Base-by-base conservation (phyloP, 2,329 filamentous ascomycete genomes). In the Neofusicoccum ribis region DNA sequence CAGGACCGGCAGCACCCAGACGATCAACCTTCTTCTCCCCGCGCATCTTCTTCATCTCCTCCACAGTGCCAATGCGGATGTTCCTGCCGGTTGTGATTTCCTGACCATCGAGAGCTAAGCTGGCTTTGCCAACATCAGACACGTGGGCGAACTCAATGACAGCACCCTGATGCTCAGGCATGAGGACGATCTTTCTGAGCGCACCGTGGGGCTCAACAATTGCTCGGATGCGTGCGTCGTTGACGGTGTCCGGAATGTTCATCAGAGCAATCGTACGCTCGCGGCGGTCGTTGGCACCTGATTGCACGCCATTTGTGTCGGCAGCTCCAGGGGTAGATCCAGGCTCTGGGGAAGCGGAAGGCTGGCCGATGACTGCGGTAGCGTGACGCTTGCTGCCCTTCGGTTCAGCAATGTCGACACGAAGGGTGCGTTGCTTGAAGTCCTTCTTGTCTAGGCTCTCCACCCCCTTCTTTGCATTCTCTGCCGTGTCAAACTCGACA, bases 211-310 rank as follows among this genome's bases (percentile, higher is more conserved):
- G 84, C 70, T 92, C 89, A 8, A 91, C 88, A 2, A 96, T 81
- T 0, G 88, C 84, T 50, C 87, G 87, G 63, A 99, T 87, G 36
- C 93, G 91, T 1, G 91, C 88, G 72, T 96, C 92, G 69, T 96
- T 97, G 72, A 98, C 87, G 0, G 93, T 98, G 73, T 98, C 95
- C 0, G 95, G 92, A 1, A 99, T 82, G 68, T 93, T 90, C 78
- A 97, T 86, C 34, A 99, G 81, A 9, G 89, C 90, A 58, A 98
- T 84, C 0, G 91, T 95, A 61, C 92, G 88, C 58, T 88, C 86
- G 39, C 67, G 66, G 46, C 69, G 70, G 20, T 60, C 17, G 5
- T 49, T 34, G 47, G 78, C 73, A 27, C 77, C 78, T 36, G 77
- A 77, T 67, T 81, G 20, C 6, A 52, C 46, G 2, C 60, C 60